Base-by-base conservation (phyloP, 73 alveolate genomes). In the Loxodes magnus region DNA sequence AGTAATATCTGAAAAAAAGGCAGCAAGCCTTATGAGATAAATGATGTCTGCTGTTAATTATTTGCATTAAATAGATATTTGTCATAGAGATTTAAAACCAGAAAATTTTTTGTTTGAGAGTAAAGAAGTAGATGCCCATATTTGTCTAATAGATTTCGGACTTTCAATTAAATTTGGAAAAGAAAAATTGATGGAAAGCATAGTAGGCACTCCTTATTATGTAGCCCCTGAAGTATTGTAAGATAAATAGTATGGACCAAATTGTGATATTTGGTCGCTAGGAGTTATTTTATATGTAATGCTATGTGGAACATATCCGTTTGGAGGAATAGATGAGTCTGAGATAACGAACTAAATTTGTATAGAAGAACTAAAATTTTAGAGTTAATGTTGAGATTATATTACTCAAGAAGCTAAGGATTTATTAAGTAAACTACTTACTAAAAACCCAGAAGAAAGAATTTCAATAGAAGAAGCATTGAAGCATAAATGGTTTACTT, bases 61-160 rank as follows among this genome's bases (percentile, higher is more conserved):
- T 70, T 81, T 90, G 55, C 98, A 90, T 63, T 64, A 80, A 37
- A 71, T 56, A 36, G 93, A 89, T 4, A 71, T 90, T 14, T 88
- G 85, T 9, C 97, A 90, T 60, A 71, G 98, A 42, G 98, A 89
- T 72, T 64, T 89, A 48, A 89, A 86, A 54, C 95, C 94, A 2
- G 96, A 89, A 67, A 89, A 89, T 61, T 81, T 89, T 28, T 51
- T 89, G 49, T 77, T 89, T 81, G 88, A 72, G 14, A 77, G 64
- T 43, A 68, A 62, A 19, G 35, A 57, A 14, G 89, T 68, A 15
- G 63, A 58, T 20, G 88, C 95, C 0, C 82, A 72, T 26, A 35
- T 86, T 29, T 80, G 83, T 56, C 43, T 89, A 2, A 73, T 84
- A 9, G 98, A 86, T 56, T 89, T 89, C 55, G 98, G 96, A 25